Evolutionary conservation across 78 protist genomes (phyloP).

Genomic region (Diacronema lutheri): DNA sequence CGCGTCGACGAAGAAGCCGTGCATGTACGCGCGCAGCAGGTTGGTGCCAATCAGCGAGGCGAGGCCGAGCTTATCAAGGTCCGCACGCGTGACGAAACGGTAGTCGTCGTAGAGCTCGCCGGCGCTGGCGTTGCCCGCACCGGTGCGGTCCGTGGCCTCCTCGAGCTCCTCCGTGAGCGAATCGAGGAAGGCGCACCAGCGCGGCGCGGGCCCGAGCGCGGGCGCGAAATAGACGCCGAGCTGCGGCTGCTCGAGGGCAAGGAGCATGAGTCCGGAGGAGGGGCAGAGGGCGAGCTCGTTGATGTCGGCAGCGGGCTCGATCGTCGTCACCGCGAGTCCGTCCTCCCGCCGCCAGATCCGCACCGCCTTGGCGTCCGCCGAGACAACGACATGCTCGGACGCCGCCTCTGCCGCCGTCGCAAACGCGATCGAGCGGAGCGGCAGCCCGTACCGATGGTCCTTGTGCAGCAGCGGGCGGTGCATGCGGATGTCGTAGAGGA

Average conservation of each 20-base stretch:
- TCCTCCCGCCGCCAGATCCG: slow-evolving; percentile 66
- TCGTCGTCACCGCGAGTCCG: slow-evolving; percentile 25
- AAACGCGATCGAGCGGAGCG: neutral
- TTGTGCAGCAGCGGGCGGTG: slow-evolving; percentile 30
- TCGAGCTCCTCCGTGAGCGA: slow-evolving; percentile 73
- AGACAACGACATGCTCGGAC: slow-evolving; percentile 18
- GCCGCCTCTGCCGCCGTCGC: too few species aligned
- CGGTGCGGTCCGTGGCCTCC: neutral
- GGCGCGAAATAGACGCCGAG: slow-evolving; percentile 87
- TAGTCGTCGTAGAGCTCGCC: slow-evolving; percentile 76
- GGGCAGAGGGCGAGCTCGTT: slow-evolving; percentile 38
- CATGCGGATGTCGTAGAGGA: slow-evolving; percentile 85
- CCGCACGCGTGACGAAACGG: slow-evolving; percentile 87
- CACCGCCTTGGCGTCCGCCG: slow-evolving; percentile 65
- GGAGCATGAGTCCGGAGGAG: slow-evolving; percentile 76
- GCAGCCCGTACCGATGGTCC: slow-evolving; percentile 84
- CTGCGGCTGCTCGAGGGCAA: slow-evolving; percentile 73
- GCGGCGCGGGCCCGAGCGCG: slow-evolving; percentile 95
- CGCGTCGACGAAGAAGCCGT: slow-evolving; percentile 89
- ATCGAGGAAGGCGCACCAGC: slow-evolving; percentile 93
- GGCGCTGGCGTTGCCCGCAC: neutral
- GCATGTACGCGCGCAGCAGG: slow-evolving; percentile 83
- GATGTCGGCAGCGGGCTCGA: slow-evolving; percentile 76
- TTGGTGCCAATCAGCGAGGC: slow-evolving; percentile 65
- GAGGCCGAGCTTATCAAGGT: slow-evolving; percentile 72